phyloP scores from a whole-genome alignment of 768 basidiomycete genomes.

The Naganishia friedmannii region DNA sequence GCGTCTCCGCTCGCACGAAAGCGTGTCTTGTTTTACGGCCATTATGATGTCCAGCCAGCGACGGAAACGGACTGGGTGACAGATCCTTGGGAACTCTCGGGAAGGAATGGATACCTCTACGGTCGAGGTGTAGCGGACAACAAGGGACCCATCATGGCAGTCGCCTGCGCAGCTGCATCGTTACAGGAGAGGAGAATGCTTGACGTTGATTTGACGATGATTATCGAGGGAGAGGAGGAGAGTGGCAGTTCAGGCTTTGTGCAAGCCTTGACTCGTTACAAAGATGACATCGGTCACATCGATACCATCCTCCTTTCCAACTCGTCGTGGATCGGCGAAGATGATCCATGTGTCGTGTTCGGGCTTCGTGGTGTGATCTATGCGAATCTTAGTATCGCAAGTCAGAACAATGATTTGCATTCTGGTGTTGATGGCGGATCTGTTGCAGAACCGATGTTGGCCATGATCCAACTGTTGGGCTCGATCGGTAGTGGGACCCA shows the following conservation, averaged over 20 bases:
- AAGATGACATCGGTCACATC: constrained; percentile 78
- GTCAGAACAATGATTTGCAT: constrained; percentile 74
- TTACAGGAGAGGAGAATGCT: constrained; percentile 69
- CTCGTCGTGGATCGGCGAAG: constrained; percentile 93
- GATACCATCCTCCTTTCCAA: constrained; percentile 80
- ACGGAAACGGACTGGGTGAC: constrained; percentile 71
- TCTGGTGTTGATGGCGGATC: constrained; percentile 93
- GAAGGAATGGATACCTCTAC: constrained; percentile 67
- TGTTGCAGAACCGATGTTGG: constrained; percentile 82
- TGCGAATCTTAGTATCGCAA: constrained; percentile 74
- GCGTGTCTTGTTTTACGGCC: constrained; percentile 84
- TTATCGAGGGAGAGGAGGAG: constrained; percentile 97
- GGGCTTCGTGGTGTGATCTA: constrained; percentile 92
- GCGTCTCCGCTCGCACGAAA: constrained; percentile 52
- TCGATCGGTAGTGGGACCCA: constrained; percentile 62
- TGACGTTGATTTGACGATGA: constrained; percentile 78
- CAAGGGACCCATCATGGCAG: constrained; percentile 90
- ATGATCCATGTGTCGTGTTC: constrained; percentile 88
- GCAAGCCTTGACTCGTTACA: constrained; percentile 70
- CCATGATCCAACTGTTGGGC: constrained; percentile 80
- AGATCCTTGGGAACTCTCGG: constrained; percentile 76
- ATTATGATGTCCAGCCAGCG: constrained; percentile 95
- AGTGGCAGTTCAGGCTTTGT: constrained; percentile 83
- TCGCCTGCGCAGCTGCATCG: constrained; percentile 83
- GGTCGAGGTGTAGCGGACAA: constrained; percentile 75